Base-by-base conservation (phyloP, 1,139 yeast species). In the Candida glucosophila region DNA sequence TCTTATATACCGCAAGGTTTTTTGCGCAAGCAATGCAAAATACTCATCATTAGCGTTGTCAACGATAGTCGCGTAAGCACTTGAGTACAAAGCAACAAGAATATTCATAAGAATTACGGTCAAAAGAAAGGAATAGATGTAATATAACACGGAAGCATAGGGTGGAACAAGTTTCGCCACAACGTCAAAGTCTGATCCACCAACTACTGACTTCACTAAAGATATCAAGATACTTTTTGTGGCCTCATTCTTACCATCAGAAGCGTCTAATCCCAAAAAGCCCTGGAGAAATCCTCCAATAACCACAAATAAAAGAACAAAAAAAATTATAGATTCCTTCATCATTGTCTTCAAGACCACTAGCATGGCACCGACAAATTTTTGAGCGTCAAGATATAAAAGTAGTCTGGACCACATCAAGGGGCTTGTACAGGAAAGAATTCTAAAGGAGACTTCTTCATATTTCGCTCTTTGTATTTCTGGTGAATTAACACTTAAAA, bases 291-390 rank as follows among this genome's bases (percentile, higher is more conserved):
- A 85, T 0, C 95, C 95, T 29, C 78, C 51, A 32, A 80, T 74
- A 17, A 85, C 76, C 30, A 83, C 73, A 14, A 69, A 57, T 32
- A 83, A 59, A 37, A 85, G 56, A 23, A 82, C 80, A 48, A 85
- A 85, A 55, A 85, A 85, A 20, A 83, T 66, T 15, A 82, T 51
- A 2, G 90, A 77, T 49, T 85, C 95, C 41, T 78, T 75, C 83
- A 85, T 77, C 82, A 85, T 79, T 32, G 79, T 78, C 42, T 81
- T 81, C 30, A 82, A 59, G 4, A 85, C 90, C 20, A 85, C 90
- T 38, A 85, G 69, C 85, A 83, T 79, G 4, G 88, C 86, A 22
- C 95, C 95, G 28, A 83, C 85, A 49, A 85, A 83, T 41, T 73
- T 69, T 37, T 78, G 76, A 4, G 90, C 79, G 47, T 85, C 95